A percentile compares a stretch with the other conserved stretches of the same genome.
phyloP scores from a whole-genome alignment of 2,329 filamentous ascomycete species.

The Magnaporthiopsis poae region DNA sequence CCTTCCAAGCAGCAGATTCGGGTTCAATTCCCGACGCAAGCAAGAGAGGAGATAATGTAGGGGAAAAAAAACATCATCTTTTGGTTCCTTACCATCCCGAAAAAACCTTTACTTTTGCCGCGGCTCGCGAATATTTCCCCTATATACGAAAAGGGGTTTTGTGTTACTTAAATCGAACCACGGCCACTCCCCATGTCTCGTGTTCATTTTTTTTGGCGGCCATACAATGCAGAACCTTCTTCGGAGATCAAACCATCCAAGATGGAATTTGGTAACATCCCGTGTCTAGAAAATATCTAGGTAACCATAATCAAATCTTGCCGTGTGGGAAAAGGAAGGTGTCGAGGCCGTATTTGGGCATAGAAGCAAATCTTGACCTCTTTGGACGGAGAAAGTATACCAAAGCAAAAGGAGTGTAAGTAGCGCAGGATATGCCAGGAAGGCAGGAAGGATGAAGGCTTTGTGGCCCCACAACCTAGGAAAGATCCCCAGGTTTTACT shows the following conservation, averaged over 20 bases:
- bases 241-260: not conserved
- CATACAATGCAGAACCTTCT: not conserved
- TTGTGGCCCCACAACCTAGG: not conserved
- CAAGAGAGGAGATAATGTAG: not conserved
- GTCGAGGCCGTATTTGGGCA: not conserved
- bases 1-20: slow-evolving; percentile 6
- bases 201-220: not conserved
- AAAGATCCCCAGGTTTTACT: not conserved
- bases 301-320: not conserved
- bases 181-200: not conserved
- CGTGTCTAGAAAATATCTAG: not conserved
- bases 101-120: too few species aligned
- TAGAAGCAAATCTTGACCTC: not conserved
- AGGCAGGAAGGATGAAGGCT: not conserved
- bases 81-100: not conserved
- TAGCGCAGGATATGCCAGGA: not conserved
- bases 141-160: too few species aligned
- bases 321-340: not conserved
- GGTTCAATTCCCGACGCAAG: slow-evolving; percentile 5
- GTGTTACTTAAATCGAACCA: too few species aligned
- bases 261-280: not conserved
- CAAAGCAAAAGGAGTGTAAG: not conserved
- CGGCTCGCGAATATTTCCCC: too few species aligned
- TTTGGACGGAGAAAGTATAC: not conserved
- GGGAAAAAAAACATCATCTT: not conserved